Evolutionary conservation across 768 basidiomycete genomes (phyloP).

Genomic region (Lactarius tabidus): DNA sequence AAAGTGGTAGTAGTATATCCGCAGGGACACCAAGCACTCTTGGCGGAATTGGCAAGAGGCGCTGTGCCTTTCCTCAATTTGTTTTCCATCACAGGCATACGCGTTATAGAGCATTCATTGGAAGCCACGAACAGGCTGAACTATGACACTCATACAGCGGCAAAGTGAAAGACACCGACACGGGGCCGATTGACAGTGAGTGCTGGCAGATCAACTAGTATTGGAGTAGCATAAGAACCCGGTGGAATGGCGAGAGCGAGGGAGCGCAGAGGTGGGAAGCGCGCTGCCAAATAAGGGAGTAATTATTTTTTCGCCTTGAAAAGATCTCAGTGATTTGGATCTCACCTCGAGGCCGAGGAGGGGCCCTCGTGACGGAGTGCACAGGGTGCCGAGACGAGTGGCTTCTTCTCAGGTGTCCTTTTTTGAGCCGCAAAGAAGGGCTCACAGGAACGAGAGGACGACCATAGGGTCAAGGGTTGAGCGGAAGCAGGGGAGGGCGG

Average conservation of each 20-base stretch:
- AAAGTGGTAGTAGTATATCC: neutral
- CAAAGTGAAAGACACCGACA: neutral
- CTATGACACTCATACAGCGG: neutral
- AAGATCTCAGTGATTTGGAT: neutral
- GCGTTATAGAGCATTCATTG: neutral
- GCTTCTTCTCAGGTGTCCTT: slow-evolving; percentile 4
- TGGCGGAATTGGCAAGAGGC: neutral
- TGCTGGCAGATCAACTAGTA: slow-evolving; percentile 6
- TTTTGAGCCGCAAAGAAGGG: slow-evolving; percentile 7
- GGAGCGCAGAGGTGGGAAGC: neutral
- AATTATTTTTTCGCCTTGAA: slow-evolving; percentile 1
- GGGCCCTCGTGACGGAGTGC: slow-evolving; percentile 6
- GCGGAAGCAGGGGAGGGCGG: slow-evolving; percentile 6
- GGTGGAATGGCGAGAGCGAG: neutral
- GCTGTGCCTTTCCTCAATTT: neutral
- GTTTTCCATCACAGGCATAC: neutral
- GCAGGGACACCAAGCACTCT: neutral
- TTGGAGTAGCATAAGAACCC: neutral
- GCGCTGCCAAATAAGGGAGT: neutral
- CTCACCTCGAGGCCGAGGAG: slow-evolving; percentile 11
- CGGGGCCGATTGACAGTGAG: neutral
- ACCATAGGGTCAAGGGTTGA: slow-evolving; percentile 20
- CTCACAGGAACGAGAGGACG: slow-evolving; percentile 14
- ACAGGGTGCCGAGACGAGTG: neutral
- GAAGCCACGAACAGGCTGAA: neutral